Base-by-base conservation (phyloP, 495 filamentous ascomycete genomes). In the Podospora pseudoanserina region DNA sequence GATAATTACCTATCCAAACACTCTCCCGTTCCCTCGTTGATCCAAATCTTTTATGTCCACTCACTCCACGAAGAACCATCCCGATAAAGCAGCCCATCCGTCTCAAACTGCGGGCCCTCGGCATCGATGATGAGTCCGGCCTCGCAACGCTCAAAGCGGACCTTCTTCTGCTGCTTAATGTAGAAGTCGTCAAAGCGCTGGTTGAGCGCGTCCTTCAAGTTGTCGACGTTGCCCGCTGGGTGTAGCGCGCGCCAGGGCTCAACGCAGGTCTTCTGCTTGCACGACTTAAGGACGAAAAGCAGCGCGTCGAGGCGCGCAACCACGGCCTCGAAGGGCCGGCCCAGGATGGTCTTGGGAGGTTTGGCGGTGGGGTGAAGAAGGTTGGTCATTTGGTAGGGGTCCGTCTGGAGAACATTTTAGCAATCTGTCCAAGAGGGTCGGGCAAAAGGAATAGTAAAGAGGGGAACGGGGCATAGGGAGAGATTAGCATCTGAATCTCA, bases 241-340 rank as follows among this genome's bases (percentile, higher is more conserved):
- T 90, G 88, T 0, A 90, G 79, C 0, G 82, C 80, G 54, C 78
- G 70, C 89, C 88, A 91, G 0, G 88, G 89, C 13, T 82, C 61
- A 11, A 83, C 79, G 70, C 88, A 90, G 0, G 83, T 84, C 32
- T 68, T 65, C 4, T 80, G 82, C 69, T 86, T 82, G 78, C 89
- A 91, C 4, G 86, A 86, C 72, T 91, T 90, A 30, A 89, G 77
- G 2, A 90, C 86, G 26, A 90, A 79, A 1, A 90, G 79, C 2
- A 90, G 78, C 1, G 86, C 81, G 72, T 91, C 88, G 0, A 90
- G 77, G 3, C 88, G 84, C 16, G 75, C 69, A 7, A 84, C 70
- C 0, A 87, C 77, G 6, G 82, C 77, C 0, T 72, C 64, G 0
- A 88, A 69, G 13, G 80, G 75, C 4, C 81, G 76, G 1, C 85